phyloP scores from a whole-genome alignment of 768 basidiomycete genomes.

The Naganishia vishniacii region DNA sequence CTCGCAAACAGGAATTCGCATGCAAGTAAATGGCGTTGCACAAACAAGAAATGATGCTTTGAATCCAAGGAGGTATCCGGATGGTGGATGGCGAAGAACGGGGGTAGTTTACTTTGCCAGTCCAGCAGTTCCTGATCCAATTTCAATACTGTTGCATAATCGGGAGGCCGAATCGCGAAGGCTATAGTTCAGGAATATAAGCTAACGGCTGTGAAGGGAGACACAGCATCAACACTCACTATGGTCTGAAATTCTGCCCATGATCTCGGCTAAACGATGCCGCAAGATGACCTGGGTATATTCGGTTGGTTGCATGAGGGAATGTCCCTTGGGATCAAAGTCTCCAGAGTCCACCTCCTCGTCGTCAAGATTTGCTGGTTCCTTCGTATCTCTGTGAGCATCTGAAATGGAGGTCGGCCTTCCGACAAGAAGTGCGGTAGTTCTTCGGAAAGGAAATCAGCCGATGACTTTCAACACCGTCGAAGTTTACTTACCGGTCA shows the following conservation, averaged over 20 bases:
- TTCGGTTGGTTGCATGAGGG: constrained; percentile 45
- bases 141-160: constrained; percentile 48
- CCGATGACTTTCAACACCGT: background rate
- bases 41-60: constrained; percentile 47
- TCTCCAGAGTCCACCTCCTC: constrained; percentile 46
- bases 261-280: constrained; percentile 47
- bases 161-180: constrained; percentile 48
- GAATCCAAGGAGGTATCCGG: constrained; percentile 46
- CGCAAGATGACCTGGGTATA: constrained; percentile 49
- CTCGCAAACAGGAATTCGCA: constrained; percentile 49
- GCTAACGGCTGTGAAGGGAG: background rate
- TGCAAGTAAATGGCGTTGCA: constrained; percentile 48
- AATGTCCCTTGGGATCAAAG: constrained; percentile 47
- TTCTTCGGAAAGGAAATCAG: constrained; percentile 24
- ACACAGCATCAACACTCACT: constrained; percentile 27
- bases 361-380: constrained; percentile 49
- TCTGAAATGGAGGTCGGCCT: constrained; percentile 48
- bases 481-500: constrained; percentile 35
- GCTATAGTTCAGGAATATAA: constrained; percentile 21
- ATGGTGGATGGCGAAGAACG: constrained; percentile 42
- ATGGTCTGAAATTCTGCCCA: constrained; percentile 48
- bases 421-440: constrained; percentile 48
- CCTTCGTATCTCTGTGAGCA: constrained; percentile 47
- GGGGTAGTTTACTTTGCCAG: constrained; percentile 40
- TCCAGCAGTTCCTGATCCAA: constrained; percentile 48